Conservation (phyloP, 192 early-diverging fungal genomes). For the Endogone sp. region DNA sequence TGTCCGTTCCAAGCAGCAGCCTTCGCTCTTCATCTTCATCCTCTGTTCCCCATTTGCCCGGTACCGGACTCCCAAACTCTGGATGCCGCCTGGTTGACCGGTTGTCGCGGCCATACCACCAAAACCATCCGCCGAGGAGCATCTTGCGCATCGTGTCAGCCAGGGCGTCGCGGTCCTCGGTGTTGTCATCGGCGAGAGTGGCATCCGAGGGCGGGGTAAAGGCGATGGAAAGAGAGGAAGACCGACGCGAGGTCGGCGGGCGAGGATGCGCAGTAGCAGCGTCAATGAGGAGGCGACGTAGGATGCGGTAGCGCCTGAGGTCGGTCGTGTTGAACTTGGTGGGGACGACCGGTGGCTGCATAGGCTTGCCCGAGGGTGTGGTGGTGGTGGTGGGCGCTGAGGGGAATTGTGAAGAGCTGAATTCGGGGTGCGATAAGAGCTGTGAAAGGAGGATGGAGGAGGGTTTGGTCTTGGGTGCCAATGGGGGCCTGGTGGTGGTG, state of each 20-base stretch:
- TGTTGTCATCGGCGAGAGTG: constrained; percentile 1
- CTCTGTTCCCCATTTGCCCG: constrained; percentile 2
- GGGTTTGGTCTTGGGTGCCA: not conserved
- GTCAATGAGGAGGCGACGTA: not conserved
- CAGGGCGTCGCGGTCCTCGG: constrained; percentile 16
- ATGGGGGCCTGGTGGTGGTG: not conserved
- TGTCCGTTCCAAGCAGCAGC: constrained; percentile 8
- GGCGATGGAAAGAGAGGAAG: not conserved
- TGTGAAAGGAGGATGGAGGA: not conserved
- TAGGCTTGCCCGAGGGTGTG: constrained; percentile 19
- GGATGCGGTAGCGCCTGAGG: constrained; percentile 33
- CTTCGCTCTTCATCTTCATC: constrained; percentile 14
- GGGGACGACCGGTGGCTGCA: constrained; percentile 27
- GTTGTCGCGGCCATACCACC: constrained; percentile 41
- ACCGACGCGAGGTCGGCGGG: not conserved
- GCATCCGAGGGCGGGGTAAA: not conserved
- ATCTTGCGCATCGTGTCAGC: constrained; percentile 34
- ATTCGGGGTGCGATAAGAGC: not conserved
- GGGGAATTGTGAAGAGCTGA: not conserved
- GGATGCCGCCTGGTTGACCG: constrained; percentile 1
- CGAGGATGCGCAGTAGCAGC: not conserved
- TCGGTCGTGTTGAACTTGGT: constrained; percentile 20
- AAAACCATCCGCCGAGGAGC: constrained; percentile 44
- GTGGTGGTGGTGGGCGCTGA: not conserved
- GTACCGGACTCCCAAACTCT: constrained; percentile 20